Evolutionary conservation across 148 eudicot species (phyloP).

Genomic region (Silene conica): DNA sequence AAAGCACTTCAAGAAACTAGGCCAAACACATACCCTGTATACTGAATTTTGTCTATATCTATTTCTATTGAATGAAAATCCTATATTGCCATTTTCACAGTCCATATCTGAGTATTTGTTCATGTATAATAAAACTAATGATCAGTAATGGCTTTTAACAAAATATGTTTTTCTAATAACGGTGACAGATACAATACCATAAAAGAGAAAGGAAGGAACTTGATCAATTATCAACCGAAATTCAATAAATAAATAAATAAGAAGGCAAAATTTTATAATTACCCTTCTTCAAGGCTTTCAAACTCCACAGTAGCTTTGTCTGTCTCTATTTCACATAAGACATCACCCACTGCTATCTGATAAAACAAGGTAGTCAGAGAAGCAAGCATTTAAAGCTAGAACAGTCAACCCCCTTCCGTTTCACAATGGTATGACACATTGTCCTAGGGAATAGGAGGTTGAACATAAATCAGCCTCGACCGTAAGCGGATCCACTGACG

Average conservation of each 20-base stretch:
- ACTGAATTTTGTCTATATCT: not conserved
- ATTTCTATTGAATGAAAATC: not conserved
- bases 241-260: not conserved
- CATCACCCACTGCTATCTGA: conserved; percentile 87
- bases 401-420: not conserved
- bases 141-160: not conserved
- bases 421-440: not conserved
- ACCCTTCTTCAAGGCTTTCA: conserved; percentile 96
- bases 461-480: too few relatives aligned
- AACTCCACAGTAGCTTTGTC: conserved; percentile 96
- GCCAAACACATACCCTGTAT: not conserved
- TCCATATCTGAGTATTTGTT: not conserved
- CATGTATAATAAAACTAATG: not conserved
- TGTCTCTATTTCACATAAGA: conserved; percentile 92
- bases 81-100: not conserved
- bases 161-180: not conserved
- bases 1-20: too few relatives aligned
- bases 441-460: not conserved
- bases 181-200: conserved; percentile 4
- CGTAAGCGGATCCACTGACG: too few relatives aligned
- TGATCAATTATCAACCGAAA: not conserved
- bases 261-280: conserved; percentile 12
- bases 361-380: conserved; percentile 4
- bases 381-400: not conserved
- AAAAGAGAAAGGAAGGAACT: not conserved